Base-by-base conservation (phyloP, 176 grass and related monocot genomes). In the Oryza australiensis region DNA sequence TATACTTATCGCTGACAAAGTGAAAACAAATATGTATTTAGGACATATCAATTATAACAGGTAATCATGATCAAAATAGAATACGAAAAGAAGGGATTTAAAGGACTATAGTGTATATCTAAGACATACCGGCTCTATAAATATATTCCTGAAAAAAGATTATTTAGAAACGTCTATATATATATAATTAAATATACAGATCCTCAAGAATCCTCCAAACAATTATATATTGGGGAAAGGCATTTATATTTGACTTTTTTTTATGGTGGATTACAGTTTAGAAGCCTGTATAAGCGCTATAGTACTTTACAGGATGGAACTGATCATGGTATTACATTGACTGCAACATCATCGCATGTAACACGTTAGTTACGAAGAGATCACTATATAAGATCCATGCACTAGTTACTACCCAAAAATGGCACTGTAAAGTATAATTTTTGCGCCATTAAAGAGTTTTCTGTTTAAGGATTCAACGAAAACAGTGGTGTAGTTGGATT, bases 401-500 rank as follows among this genome's bases (percentile, higher is more conserved):
- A 82, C 37, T 38, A 46, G 63, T 82, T 11, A 60, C 5, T 7
- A 24, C 27, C 45, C 24, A 5, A 35, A 29, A 26, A 83, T 49
- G 70, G 59, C 38, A 8, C 20, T 48, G 26, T 72, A 34, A 43
- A 8, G 12, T 64, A 28, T 72, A 34, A 34, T 41, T 86, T 85
- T 51, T 9, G 73, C 45, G 51, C 73, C 29, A 85, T 73, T 80
- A 77, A 82, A 86, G 66, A 77, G 59, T 62, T 82, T 82, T 51
- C 57, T 67, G 63, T 68, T 68, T 65, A 65, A 48, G 45, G 66
- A 78, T 66, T 73, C 78, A 69, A 90, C 70, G 35, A 62, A 78
- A 86, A 86, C 72, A 82, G 83, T 86, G 77, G 32, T 80, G 62
- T 74, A 82, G 73, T 82, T 64, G 46, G 46, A 74, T 68, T 78